Evolutionary conservation across 2,329 filamentous ascomycete genomes (phyloP).

Genomic region (Fusarium torreyae): DNA sequence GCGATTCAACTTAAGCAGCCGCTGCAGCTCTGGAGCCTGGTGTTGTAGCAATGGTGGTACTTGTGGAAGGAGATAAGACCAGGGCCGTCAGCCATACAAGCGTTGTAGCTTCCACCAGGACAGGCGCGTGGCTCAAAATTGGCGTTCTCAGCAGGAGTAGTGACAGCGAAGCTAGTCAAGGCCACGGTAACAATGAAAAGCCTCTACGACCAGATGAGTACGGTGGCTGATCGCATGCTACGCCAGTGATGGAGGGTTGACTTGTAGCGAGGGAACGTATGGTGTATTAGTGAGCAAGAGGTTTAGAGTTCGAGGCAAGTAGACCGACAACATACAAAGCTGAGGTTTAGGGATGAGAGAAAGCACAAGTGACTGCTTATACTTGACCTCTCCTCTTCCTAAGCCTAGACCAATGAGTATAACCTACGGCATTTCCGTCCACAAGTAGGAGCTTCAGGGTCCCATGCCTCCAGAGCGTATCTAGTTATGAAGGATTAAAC

Average conservation of each 20-base stretch:
- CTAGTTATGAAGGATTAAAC: background rate
- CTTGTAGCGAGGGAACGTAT: conserved; percentile 11
- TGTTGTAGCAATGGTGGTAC: background rate
- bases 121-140: conserved; percentile 6
- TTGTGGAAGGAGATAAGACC: background rate
- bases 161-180: background rate
- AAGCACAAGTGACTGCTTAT: background rate
- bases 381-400: background rate
- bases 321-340: background rate
- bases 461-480: too few relatives aligned
- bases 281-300: background rate
- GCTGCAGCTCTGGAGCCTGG: background rate
- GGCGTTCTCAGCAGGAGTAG: background rate
- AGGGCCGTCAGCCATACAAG: background rate
- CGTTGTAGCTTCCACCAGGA: conserved; percentile 4
- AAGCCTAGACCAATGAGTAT: background rate
- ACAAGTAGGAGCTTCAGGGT: background rate
- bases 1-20: background rate
- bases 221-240: background rate
- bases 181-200: conserved; percentile 1
- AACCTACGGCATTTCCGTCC: background rate
- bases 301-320: background rate
- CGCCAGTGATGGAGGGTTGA: background rate
- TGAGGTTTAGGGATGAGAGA: background rate
- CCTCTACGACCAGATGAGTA: background rate